phyloP scores from a whole-genome alignment of 352 stramenopile genomes.

The Halophytophthora polymorphica region DNA sequence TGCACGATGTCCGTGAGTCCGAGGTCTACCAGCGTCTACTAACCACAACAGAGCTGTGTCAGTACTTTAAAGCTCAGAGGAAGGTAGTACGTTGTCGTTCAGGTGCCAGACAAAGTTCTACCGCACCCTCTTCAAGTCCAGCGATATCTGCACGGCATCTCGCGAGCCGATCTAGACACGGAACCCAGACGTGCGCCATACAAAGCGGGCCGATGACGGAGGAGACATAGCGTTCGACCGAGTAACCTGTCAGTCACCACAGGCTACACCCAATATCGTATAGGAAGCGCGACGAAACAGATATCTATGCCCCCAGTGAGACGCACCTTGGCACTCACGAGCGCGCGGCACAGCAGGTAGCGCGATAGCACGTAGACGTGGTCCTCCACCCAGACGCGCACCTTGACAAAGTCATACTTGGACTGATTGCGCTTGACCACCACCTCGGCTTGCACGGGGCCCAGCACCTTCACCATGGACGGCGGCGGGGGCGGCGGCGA shows the following conservation, averaged over 20 bases:
- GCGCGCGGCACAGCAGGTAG: conserved; percentile 79
- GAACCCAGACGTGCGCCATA: neutral
- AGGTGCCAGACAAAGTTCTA: neutral
- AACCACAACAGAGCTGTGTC: conserved; percentile 4
- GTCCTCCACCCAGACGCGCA: conserved; percentile 88
- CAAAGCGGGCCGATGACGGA: neutral
- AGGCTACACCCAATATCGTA: neutral
- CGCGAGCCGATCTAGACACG: conserved; percentile 68
- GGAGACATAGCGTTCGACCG: neutral
- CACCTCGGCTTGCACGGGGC: conserved; percentile 34
- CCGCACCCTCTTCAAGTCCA: conserved; percentile 82
- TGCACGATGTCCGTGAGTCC: conserved; percentile 84
- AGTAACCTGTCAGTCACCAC: too few relatives aligned
- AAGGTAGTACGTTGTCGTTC: too few relatives aligned
- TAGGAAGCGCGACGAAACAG: neutral
- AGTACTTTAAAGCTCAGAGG: neutral
- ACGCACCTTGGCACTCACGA: conserved; percentile 80
- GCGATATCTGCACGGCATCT: conserved; percentile 84
- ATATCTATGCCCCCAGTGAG: neutral
- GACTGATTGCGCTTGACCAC: conserved; percentile 83
- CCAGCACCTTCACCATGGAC: conserved; percentile 29
- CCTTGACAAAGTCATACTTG: conserved; percentile 90
- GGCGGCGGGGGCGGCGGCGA: conserved; percentile 31
- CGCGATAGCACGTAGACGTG: conserved; percentile 88
- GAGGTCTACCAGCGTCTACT: conserved; percentile 81